Percentiles rank a stretch among this genome's conserved stretches.
Conservation (phyloP, 129 eudicot species). For the Silybum marianum region DNA sequence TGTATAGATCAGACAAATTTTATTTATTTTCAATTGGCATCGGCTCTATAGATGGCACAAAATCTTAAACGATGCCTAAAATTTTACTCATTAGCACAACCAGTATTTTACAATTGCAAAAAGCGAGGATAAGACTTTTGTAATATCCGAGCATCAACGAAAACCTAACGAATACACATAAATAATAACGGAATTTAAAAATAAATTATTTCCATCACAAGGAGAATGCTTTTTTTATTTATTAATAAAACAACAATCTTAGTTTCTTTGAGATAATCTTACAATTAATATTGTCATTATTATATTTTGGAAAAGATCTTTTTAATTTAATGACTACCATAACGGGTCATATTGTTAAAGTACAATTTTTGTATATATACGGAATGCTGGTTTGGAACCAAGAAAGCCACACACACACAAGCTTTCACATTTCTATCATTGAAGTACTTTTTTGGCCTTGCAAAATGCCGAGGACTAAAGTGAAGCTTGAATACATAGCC, state of each 20-base stretch:
- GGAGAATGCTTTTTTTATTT: neutral
- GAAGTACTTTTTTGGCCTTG: neutral
- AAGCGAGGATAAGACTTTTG: no score
- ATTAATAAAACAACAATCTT: neutral
- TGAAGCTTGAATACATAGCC: neutral
- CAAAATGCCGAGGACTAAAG: neutral
- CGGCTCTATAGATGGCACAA: neutral
- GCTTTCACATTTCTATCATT: neutral
- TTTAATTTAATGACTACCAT: slow-evolving; percentile 5
- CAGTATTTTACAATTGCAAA: neutral
- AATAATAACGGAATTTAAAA: neutral
- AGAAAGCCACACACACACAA: neutral
- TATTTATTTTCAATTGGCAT: no score
- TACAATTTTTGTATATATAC: neutral
- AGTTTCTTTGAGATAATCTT: neutral
- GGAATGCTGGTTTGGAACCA: neutral
- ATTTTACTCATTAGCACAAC: neutral
- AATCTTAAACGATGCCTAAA: neutral
- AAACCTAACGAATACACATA: neutral
- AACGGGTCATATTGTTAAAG: neutral
- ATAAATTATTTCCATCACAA: neutral
- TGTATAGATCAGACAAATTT: no score
- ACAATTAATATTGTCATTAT: neutral
- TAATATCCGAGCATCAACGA: neutral
- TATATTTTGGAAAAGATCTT: neutral